A percentile compares a stretch with the other conserved stretches of the same genome.
Conservation (phyloP, 108 stramenopile species). For the Conticribra weissflogii region DNA sequence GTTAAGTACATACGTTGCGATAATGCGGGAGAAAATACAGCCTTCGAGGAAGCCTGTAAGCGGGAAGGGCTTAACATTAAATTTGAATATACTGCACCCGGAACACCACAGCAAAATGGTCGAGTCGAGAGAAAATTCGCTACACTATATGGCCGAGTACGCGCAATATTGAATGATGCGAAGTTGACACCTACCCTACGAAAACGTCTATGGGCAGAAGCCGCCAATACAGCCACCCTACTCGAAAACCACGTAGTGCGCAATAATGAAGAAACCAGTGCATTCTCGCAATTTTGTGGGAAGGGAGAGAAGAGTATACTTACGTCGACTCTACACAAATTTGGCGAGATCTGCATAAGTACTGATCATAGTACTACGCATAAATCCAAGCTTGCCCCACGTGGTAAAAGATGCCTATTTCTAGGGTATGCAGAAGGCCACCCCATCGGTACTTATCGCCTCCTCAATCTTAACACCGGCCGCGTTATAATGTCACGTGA, state of each 20-base stretch:
- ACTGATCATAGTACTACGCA: background rate
- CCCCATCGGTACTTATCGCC: background rate
- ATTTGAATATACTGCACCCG: conserved; percentile 17
- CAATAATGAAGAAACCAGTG: background rate
- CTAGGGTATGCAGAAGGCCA: conserved; percentile 16
- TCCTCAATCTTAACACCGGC: background rate
- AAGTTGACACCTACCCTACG: background rate
- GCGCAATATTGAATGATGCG: conserved; percentile 1
- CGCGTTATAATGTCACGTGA: conserved; percentile 1
- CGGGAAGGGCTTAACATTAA: conserved; percentile 13
- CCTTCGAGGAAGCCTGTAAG: conserved; percentile 1
- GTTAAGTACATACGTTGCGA: conserved; percentile 19
- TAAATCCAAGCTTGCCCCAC: conserved; percentile 1
- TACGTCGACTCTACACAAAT: background rate
- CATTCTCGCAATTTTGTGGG: conserved; percentile 10
- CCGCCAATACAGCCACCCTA: conserved; percentile 10
- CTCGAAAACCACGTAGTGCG: background rate
- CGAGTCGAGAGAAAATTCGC: conserved; percentile 13
- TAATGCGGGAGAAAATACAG: conserved; percentile 19
- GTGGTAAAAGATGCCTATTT: background rate
- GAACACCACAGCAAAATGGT: conserved; percentile 25
- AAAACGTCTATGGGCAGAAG: conserved; percentile 5
- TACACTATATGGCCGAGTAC: conserved; percentile 1
- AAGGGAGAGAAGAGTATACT: conserved; percentile 11
- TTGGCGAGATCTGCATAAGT: conserved; percentile 7